Evolutionary conservation across 129 eudicot genomes (phyloP).

Genomic region (Ambrosia trifida): DNA sequence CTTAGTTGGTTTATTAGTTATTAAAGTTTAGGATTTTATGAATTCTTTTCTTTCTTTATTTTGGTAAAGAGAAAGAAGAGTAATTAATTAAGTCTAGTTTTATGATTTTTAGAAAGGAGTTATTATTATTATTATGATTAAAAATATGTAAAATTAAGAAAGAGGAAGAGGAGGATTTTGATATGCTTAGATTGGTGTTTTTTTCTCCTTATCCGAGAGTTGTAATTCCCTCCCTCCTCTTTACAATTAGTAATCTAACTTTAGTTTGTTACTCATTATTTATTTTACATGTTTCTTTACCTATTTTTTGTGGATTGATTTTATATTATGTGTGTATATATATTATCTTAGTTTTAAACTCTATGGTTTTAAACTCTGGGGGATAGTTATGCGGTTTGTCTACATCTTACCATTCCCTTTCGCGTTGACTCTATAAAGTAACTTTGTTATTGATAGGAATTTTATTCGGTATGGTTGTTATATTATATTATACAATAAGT

Average conservation of each 20-base stretch:
- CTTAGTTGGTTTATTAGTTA: too few species aligned
- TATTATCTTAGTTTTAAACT: too few species aligned
- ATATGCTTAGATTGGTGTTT: slow-evolving; percentile 25
- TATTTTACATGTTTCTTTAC: neutral
- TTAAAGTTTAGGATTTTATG: too few species aligned
- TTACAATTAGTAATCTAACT: too few species aligned
- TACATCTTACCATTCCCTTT: too few species aligned
- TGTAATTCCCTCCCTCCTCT: slow-evolving; percentile 32
- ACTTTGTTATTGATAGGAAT: too few species aligned
- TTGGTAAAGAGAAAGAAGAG: slow-evolving; percentile 26
- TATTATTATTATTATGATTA: neutral
- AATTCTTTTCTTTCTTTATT: slow-evolving; percentile 28
- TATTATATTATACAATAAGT: too few species aligned
- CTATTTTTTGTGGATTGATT: neutral
- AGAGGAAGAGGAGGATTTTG: slow-evolving; percentile 42
- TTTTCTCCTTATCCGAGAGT: slow-evolving; percentile 29
- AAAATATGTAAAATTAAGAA: slow-evolving; percentile 4
- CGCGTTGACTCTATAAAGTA: too few species aligned
- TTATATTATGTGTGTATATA: too few species aligned
- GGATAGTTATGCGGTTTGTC: too few species aligned
- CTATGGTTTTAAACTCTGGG: too few species aligned
- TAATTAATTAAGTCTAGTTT: neutral
- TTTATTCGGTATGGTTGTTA: too few species aligned
- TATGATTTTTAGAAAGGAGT: neutral
- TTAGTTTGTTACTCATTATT: neutral